A percentile compares a stretch with the other conserved stretches of the same genome.
Conservation (phyloP, 2,329 filamentous ascomycete species). For the Penicillium expansum region DNA sequence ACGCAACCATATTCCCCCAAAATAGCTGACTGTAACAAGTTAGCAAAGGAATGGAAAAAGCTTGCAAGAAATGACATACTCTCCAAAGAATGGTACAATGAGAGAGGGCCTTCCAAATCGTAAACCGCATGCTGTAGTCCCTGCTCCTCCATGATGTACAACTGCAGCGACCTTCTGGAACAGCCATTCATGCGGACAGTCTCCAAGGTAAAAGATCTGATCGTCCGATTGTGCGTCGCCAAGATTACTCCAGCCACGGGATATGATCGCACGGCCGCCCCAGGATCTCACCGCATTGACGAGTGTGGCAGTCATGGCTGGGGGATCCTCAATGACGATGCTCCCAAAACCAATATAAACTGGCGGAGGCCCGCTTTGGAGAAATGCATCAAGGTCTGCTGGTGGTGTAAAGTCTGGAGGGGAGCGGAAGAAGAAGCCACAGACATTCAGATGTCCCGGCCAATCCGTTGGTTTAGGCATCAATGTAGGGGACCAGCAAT, state of each 20-base stretch:
- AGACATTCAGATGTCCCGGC: conserved; percentile 33
- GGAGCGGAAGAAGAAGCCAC: conserved; percentile 45
- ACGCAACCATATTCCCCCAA: conserved; percentile 53
- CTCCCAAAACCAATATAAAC: conserved; percentile 56
- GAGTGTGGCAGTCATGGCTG: conserved; percentile 43
- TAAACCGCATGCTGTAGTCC: conserved; percentile 55
- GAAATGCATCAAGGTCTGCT: conserved; percentile 42
- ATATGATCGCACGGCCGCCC: conserved; percentile 52
- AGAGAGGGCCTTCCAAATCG: conserved; percentile 51
- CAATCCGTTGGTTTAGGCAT: conserved; percentile 39
- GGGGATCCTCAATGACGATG: conserved; percentile 52
- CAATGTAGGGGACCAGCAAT: conserved; percentile 41
- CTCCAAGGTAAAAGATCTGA: conserved; percentile 50
- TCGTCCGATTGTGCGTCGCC: conserved; percentile 29
- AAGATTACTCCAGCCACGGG: conserved; percentile 52
- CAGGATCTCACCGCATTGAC: conserved; percentile 47
- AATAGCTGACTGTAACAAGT: conserved; percentile 44
- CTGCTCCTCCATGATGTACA: conserved; percentile 57
- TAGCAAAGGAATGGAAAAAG: neutral
- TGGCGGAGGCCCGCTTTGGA: conserved; percentile 47
- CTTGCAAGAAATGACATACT: conserved; percentile 21
- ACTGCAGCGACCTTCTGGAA: conserved; percentile 55
- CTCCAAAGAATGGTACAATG: conserved; percentile 57
- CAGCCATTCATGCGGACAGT: conserved; percentile 57
- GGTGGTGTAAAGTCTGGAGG: conserved; percentile 36